A percentile compares a stretch with the other conserved stretches of the same genome.
Evolutionary conservation across 495 filamentous ascomycete genomes (phyloP).

Genomic region (Alectoria sarmentosa): DNA sequence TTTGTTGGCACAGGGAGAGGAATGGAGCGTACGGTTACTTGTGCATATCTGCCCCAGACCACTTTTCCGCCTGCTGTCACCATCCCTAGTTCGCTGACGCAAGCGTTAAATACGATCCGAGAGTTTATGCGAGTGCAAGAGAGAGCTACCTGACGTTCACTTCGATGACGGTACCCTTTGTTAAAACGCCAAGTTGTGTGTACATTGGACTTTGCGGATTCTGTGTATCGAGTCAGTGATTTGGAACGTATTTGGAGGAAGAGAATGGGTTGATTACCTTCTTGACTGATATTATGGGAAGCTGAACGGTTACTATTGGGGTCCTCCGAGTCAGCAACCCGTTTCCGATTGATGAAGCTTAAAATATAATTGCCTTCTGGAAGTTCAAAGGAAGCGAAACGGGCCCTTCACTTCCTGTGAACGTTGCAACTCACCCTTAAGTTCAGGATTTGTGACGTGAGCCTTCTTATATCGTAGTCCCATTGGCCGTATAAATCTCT

Average conservation of each 20-base stretch:
- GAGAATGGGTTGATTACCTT: slow-evolving; percentile 42
- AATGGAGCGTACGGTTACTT: slow-evolving; percentile 40
- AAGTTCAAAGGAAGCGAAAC: background rate
- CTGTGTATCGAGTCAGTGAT: background rate
- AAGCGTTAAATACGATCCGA: background rate
- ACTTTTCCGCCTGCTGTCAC: slow-evolving; percentile 92
- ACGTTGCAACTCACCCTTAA: slow-evolving; percentile 36
- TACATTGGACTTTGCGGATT: slow-evolving; percentile 38
- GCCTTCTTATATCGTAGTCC: slow-evolving; percentile 69
- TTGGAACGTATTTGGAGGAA: background rate
- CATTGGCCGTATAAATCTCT: slow-evolving; percentile 67
- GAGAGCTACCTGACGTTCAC: slow-evolving; percentile 66
- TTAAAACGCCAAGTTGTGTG: slow-evolving; percentile 89
- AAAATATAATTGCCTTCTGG: background rate
- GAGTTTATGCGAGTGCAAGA: fast-evolving
- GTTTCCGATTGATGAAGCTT: background rate
- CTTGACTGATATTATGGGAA: slow-evolving; percentile 91
- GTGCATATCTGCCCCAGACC: slow-evolving; percentile 83
- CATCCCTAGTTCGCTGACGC: slow-evolving; percentile 63
- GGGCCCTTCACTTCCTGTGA: background rate
- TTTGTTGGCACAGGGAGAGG: background rate
- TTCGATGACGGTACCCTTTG: slow-evolving; percentile 91
- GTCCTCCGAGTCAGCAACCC: background rate
- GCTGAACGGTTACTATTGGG: slow-evolving; percentile 67
- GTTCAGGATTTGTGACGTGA: slow-evolving; percentile 78